Base-by-base conservation (phyloP, 169 alveolate genomes). In the Cryptosporidium andersoni region DNA sequence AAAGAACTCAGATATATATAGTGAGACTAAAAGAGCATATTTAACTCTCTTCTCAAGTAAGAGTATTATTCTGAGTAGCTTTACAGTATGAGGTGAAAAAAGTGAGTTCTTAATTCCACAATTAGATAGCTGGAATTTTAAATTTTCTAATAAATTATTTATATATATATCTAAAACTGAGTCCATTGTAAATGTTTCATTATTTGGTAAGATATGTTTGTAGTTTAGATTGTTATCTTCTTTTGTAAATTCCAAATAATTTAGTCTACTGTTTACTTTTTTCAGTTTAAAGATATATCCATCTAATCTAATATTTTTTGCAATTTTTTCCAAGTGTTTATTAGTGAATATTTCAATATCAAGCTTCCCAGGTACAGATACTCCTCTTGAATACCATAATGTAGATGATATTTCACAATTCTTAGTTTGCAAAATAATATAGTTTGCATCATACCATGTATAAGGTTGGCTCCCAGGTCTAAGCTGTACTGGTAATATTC, bases 381-480 rank as follows among this genome's bases (percentile, higher is more conserved):
- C 11, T 16, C 40, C 65, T 5, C 85, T 53, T 34, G 47, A 43
- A 74, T n/a, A 14, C 34, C 34, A 64, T 45, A 6, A 5, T 43
- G 51, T 60, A 55, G 14, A 3, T n/a, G 58, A 14, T 12, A 45
- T 40, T n/a, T 40, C 49, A 14, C 37, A 11, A 2, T 42, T 60
- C 49, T 43, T 47, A n/a, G 48, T 8, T 4, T 64, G 53, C 6
- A 47, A 47, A 42, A 74, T 74, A 8, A 74, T 58, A 58, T 74
- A 16, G 4, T 74, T 74, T 42, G 85, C 85, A 43, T 74, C 85
- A 74, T 36, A 48, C 85, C 85, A 74, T n/a, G 56, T 25, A 37
- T 58, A 74, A 6, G 39, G 64, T 45, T 49, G n/a, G 8, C 43
- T 7, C 9, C 68, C 52, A 2, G 42, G 47, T 42, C 37, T 74